These are phyloP conservation scores for Pueraria montana DNA, from an alignment of 306 rosid species.

Conservation along the genomic window DNA sequence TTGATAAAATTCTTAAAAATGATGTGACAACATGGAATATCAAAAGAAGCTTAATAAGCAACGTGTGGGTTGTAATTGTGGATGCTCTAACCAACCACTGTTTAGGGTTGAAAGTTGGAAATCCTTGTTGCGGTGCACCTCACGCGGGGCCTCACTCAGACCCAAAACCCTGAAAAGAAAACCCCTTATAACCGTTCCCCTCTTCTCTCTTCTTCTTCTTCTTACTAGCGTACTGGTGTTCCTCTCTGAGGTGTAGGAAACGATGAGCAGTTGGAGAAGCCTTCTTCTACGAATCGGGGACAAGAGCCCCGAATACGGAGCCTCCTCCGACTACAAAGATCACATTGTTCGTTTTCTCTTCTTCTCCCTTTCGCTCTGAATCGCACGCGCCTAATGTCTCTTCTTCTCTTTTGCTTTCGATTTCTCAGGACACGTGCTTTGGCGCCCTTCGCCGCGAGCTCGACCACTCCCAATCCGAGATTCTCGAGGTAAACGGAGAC, in stretches of 20 bases:
- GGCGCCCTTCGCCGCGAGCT: slow-evolving; percentile 86
- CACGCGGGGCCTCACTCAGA: not conserved
- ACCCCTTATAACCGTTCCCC: slow-evolving; percentile 2
- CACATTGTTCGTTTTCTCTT: slow-evolving; percentile 73
- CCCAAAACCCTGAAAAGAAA: slow-evolving; percentile 51
- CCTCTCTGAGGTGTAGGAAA: not conserved
- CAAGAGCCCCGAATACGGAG: slow-evolving; percentile 81
- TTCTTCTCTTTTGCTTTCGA: slow-evolving; percentile 27
- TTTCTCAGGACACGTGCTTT: slow-evolving; percentile 84
- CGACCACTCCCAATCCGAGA: slow-evolving; percentile 75
- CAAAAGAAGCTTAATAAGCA: too few species aligned
- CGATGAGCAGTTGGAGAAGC: slow-evolving; percentile 84
- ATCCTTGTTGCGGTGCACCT: not conserved
- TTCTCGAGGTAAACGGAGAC: slow-evolving; percentile 62
- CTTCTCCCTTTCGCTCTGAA: not conserved
- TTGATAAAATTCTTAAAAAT: too few species aligned
- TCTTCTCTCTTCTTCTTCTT: too few species aligned
- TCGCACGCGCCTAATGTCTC: not conserved
- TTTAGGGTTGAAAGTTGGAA: slow-evolving; percentile 50
- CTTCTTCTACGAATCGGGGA: slow-evolving; percentile 96
- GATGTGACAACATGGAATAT: too few species aligned
- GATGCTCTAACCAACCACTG: too few species aligned
- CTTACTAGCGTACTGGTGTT: too few species aligned
- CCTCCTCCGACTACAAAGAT: slow-evolving; percentile 86
- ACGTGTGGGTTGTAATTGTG: too few species aligned